Base-by-base conservation (phyloP, 805 yeast species). In the Blastobotrys chiropterorum region DNA sequence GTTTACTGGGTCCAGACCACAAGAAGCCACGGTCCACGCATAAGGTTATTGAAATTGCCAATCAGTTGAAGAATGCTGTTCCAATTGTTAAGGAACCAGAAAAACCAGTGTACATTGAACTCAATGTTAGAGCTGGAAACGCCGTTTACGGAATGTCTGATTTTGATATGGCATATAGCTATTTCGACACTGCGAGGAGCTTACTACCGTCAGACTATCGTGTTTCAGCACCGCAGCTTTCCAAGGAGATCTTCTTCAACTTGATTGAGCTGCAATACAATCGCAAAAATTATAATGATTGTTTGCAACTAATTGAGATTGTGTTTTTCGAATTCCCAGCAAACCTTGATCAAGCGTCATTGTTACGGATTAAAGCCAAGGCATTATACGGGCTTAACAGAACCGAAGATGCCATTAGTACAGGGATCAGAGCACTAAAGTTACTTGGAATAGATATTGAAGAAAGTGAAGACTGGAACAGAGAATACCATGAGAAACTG, bases 101-200 rank as follows among this genome's bases (percentile, higher is more conserved):
- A 39, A 50, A 53, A 17, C 62, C 63, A 3, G 65, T 63, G 0
- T 78, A 73, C 50, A 53, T 70, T 14, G 70, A 69, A 2, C 72
- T 75, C 3, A 59, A 77, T 41, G 64, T 71, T 2, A 64, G 66
- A 17, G 79, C 81, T 0, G 80, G 80, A 1, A 65, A 67, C 48
- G 66, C 66, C 51, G 77, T 80, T 0, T 71, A 73, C 45, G 70
- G 72, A 8, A 69, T 73, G 8, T 74, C 70, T 46, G 78, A 75
- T 55, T 67, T 72, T 52, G 63, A 61, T 22, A 60, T 71, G 42
- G 74, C 81, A 0, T 62, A 75, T 31, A 55, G 60, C n/a, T 75
- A 69, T 52, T 72, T 76, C 44, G 62, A 64, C 17, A 64, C 68
- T 1, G 73, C 79, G 0, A 61, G 62, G 40, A 53, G 54, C 3